These are phyloP conservation scores for Pyricularia sp. DNA, from an alignment of 2,329 filamentous ascomycete genomes.

Conservation along the genomic window DNA sequence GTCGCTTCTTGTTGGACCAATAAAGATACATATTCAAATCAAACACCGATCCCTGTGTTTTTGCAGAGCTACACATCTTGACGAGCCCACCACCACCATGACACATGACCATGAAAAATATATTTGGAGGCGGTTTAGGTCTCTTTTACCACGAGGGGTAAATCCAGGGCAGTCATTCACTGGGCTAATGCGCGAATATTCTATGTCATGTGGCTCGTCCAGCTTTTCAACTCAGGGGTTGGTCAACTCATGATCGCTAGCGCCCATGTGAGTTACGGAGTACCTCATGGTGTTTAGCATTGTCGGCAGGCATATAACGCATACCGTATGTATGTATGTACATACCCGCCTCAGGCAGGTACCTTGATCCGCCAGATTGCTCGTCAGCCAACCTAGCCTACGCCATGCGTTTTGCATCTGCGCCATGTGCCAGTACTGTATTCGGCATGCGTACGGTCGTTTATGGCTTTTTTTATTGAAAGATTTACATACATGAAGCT, in stretches of 20 bases:
- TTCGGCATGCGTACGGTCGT: background rate
- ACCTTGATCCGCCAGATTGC: too few relatives aligned
- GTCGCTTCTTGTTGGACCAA: background rate
- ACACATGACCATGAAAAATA: background rate
- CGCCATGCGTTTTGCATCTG: background rate
- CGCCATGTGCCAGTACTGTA: background rate
- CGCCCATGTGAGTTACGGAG: background rate
- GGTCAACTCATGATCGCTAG: background rate
- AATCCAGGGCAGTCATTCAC: background rate
- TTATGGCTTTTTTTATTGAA: background rate
- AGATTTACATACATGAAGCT: background rate
- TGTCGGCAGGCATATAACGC: background rate
- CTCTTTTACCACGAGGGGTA: background rate
- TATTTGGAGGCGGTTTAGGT: background rate
- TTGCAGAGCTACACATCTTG: background rate
- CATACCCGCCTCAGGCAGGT: too few relatives aligned
- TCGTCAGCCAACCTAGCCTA: too few relatives aligned
- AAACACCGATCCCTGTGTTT: background rate
- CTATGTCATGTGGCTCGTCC: background rate
- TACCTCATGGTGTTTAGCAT: background rate
- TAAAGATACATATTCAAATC: background rate
- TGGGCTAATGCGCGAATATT: background rate
- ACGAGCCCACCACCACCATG: background rate
- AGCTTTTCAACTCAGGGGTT: background rate
- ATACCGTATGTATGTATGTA: background rate